phyloP scores from a whole-genome alignment of 2,329 filamentous ascomycete species.

The Trichoderma afroharzianum region DNA sequence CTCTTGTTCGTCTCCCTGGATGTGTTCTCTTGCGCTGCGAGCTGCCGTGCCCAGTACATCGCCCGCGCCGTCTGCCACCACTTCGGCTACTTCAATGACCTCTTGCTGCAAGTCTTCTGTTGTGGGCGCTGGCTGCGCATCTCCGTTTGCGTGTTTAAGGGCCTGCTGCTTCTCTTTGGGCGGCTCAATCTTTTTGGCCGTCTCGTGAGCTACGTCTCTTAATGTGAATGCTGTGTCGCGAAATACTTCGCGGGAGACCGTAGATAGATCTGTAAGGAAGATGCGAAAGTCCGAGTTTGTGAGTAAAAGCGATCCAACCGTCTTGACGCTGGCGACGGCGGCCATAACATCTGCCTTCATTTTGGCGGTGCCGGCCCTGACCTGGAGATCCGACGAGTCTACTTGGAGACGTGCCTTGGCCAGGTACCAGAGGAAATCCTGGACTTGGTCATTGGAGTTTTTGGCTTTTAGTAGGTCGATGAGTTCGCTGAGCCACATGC shows the following conservation, averaged over 20 bases:
- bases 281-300: constrained; percentile 88
- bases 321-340: constrained; percentile 74
- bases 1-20: constrained; percentile 68
- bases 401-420: constrained; percentile 62
- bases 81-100: constrained; percentile 52
- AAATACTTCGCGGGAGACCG: constrained; percentile 79
- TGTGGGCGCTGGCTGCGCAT: constrained; percentile 48
- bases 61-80: constrained; percentile 50
- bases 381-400: constrained; percentile 30
- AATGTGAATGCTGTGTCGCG: constrained; percentile 79
- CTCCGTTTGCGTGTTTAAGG: constrained; percentile 37
- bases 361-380: constrained; percentile 28
- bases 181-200: constrained; percentile 69
- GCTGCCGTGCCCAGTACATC: constrained; percentile 57
- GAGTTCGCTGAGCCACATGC: constrained; percentile 72
- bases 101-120: constrained; percentile 62
- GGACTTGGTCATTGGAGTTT: constrained; percentile 79
- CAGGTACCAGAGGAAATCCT: constrained; percentile 87
- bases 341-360: constrained; percentile 34
- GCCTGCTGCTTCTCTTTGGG: constrained; percentile 56
- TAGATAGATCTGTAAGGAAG: constrained; percentile 76
- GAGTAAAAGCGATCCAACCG: constrained; percentile 77
- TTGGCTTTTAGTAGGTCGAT: constrained; percentile 81
- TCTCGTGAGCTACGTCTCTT: constrained; percentile 70
- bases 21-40: constrained; percentile 69